These are phyloP conservation scores for Cenococcum geophilum DNA, from an alignment of 495 filamentous ascomycete genomes.

Conservation along the genomic window DNA sequence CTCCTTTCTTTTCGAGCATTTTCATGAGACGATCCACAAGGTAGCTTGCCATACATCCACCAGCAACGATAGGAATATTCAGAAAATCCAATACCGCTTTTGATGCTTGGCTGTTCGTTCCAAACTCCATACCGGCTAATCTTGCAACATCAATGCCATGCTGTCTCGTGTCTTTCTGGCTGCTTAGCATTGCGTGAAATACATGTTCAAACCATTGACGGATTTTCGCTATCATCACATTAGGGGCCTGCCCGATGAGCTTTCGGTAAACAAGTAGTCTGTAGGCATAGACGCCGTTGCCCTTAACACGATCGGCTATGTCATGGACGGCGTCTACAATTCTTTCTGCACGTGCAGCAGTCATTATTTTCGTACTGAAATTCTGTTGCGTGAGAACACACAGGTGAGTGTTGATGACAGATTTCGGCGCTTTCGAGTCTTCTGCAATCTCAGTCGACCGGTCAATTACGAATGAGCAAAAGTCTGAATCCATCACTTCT, in stretches of 20 bases:
- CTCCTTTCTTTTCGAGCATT: slow-evolving; percentile 63
- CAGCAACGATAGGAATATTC: slow-evolving; percentile 38
- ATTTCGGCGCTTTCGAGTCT: slow-evolving; percentile 62
- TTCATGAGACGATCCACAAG: slow-evolving; percentile 58
- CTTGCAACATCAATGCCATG: slow-evolving; percentile 69
- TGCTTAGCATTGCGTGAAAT: slow-evolving; percentile 74
- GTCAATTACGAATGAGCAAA: slow-evolving; percentile 72
- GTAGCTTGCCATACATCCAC: slow-evolving; percentile 47
- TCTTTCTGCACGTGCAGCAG: slow-evolving; percentile 54
- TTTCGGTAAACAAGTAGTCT: slow-evolving; percentile 71
- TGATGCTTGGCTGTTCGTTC: slow-evolving; percentile 57
- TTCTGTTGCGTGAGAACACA: slow-evolving; percentile 69
- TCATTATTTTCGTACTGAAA: slow-evolving; percentile 70
- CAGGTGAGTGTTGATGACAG: slow-evolving; percentile 69
- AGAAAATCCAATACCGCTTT: slow-evolving; percentile 62
- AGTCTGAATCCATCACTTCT: slow-evolving; percentile 62
- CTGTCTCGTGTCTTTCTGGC: slow-evolving; percentile 63
- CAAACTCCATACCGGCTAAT: slow-evolving; percentile 56
- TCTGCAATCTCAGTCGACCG: slow-evolving; percentile 64
- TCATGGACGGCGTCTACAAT: slow-evolving; percentile 61
- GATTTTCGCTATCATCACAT: slow-evolving; percentile 56
- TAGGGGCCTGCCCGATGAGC: slow-evolving; percentile 60
- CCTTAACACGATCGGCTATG: slow-evolving; percentile 66
- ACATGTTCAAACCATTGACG: slow-evolving; percentile 71
- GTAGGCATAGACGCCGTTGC: slow-evolving; percentile 67